Percentiles rank a stretch among this genome's conserved stretches.
Evolutionary conservation across 352 stramenopile species (phyloP).

Genomic region (Phytophthora agathidicida): DNA sequence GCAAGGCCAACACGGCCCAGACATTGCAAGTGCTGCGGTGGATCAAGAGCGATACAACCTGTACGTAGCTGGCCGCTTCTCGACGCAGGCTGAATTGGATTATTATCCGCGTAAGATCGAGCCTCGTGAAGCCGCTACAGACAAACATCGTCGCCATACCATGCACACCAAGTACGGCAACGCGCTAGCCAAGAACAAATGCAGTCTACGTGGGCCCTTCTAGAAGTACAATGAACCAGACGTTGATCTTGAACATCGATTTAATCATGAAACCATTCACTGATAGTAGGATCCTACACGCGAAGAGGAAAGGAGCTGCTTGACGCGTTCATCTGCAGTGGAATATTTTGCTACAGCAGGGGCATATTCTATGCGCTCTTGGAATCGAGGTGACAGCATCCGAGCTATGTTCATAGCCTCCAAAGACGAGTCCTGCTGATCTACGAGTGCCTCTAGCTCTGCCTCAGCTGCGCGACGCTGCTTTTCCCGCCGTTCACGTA

Average conservation of each 20-base stretch:
- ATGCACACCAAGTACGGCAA: conserved; percentile 79
- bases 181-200: conserved; percentile 53
- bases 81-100: conserved; percentile 65
- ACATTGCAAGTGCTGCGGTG: conserved; percentile 25
- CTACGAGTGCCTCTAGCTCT: conserved; percentile 64
- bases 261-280: too few relatives aligned
- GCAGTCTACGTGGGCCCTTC: conserved; percentile 65
- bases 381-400: conserved; percentile 77
- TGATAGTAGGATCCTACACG: conserved; percentile 75
- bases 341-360: conserved; percentile 62
- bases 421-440: conserved; percentile 76
- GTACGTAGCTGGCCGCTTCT: conserved; percentile 63
- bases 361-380: conserved; percentile 61
- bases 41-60: conserved; percentile 55
- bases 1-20: conserved; percentile 28
- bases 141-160: conserved; percentile 52
- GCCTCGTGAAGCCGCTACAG: conserved; percentile 47
- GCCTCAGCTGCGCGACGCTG: conserved; percentile 49
- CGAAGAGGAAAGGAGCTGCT: conserved; percentile 55
- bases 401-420: conserved; percentile 84
- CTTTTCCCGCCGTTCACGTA: conserved; percentile 57
- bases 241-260: too few relatives aligned
- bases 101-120: conserved; percentile 61
- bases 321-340: conserved; percentile 61
- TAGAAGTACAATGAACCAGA: too few relatives aligned